These are phyloP conservation scores for Alternaria consortialis DNA, from an alignment of 2,329 filamentous ascomycete genomes.

Conservation along the genomic window DNA sequence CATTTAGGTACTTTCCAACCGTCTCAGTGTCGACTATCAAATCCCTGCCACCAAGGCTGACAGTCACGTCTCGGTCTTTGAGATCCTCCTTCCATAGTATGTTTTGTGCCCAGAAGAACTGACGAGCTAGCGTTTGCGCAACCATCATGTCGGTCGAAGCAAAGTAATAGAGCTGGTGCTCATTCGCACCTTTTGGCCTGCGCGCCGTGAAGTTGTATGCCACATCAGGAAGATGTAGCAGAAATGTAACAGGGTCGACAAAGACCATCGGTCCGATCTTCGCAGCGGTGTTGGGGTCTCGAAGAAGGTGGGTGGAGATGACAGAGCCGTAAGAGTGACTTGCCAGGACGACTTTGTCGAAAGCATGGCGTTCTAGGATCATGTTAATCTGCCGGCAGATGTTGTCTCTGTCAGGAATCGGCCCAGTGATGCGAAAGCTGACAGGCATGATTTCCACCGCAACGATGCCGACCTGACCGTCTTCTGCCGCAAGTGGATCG, in stretches of 20 bases:
- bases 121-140: slow-evolving; percentile 68
- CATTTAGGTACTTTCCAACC: slow-evolving; percentile 66
- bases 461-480: slow-evolving; percentile 68
- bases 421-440: slow-evolving; percentile 67
- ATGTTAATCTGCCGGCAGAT: slow-evolving; percentile 65
- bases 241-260: slow-evolving; percentile 71
- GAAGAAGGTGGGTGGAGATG: slow-evolving; percentile 69
- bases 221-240: slow-evolving; percentile 74
- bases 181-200: slow-evolving; percentile 62
- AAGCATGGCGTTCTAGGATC: slow-evolving; percentile 67
- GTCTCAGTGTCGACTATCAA: slow-evolving; percentile 70
- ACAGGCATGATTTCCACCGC: slow-evolving; percentile 72
- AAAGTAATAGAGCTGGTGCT: slow-evolving; percentile 76
- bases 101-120: slow-evolving; percentile 78
- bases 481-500: slow-evolving; percentile 33
- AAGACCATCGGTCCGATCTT: slow-evolving; percentile 62
- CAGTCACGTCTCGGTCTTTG: slow-evolving; percentile 59
- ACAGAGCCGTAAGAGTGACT: slow-evolving; percentile 72
- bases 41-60: slow-evolving; percentile 68
- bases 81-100: slow-evolving; percentile 75
- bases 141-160: slow-evolving; percentile 73
- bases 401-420: slow-evolving; percentile 61
- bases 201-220: slow-evolving; percentile 71
- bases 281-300: slow-evolving; percentile 54
- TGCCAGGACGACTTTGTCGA: slow-evolving; percentile 67